Percentiles rank a stretch among this genome's conserved stretches.
These are phyloP conservation scores for Exophiala sp. DNA, from an alignment of 2,329 filamentous ascomycete genomes.

Conservation along the genomic window DNA sequence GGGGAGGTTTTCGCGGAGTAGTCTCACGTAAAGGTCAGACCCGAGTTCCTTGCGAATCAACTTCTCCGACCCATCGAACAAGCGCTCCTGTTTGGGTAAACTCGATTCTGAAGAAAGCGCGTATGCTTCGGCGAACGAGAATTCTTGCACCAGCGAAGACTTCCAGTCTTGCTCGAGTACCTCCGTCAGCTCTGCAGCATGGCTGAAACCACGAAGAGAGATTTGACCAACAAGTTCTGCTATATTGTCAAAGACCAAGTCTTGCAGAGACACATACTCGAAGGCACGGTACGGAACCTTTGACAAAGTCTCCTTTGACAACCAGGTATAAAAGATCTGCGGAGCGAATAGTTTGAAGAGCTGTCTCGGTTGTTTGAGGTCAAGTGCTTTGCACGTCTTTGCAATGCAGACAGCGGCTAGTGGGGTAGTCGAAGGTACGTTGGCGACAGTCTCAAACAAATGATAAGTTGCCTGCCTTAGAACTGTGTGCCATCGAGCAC, in stretches of 20 bases:
- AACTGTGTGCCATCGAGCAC: conserved; percentile 79
- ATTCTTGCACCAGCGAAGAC: conserved; percentile 63
- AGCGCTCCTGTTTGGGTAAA: conserved; percentile 39
- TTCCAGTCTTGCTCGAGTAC: conserved; percentile 53
- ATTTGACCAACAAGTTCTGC: conserved; percentile 76
- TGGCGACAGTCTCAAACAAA: conserved; percentile 85
- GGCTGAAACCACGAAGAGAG: conserved; percentile 72
- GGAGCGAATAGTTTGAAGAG: conserved; percentile 82
- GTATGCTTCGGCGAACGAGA: conserved; percentile 78
- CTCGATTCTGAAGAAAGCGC: conserved; percentile 72
- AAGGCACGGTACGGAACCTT: conserved; percentile 83
- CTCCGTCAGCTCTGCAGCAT: conserved; percentile 58
- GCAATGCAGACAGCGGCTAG: conserved; percentile 72
- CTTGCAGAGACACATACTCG: conserved; percentile 65
- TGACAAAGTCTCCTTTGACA: conserved; percentile 63
- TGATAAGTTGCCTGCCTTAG: conserved; percentile 85
- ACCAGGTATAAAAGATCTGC: conserved; percentile 89
- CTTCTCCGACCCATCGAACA: conserved; percentile 58
- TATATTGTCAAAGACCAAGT: conserved; percentile 67
- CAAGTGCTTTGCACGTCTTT: conserved; percentile 62
- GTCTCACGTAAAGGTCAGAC: conserved; percentile 58
- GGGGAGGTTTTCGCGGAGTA: conserved; percentile 68
- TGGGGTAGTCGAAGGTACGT: conserved; percentile 59
- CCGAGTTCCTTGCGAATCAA: conserved; percentile 68
- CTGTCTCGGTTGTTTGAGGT: conserved; percentile 61